Percentiles rank a stretch among this genome's conserved stretches.
Evolutionary conservation across 331 rosid genomes (phyloP).

Genomic region (Quercus lobata): DNA sequence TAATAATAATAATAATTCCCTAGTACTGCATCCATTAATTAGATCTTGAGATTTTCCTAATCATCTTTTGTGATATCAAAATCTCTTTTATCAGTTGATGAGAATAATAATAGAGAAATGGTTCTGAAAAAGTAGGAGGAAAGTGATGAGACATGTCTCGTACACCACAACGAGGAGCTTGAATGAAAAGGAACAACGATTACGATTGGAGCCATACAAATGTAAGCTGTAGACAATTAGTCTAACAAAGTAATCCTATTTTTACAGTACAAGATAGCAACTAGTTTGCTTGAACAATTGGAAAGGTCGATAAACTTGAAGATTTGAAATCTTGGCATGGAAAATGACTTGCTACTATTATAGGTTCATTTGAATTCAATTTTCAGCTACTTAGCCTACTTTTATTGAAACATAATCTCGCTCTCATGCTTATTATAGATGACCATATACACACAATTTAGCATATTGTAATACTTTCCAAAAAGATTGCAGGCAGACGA

Average conservation of each 20-base stretch:
- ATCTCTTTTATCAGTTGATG: not conserved
- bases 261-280: no score
- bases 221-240: no score
- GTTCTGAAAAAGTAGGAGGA: not conserved
- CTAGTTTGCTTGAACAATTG: no score
- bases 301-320: no score
- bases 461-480: not conserved
- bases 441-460: no score
- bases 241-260: no score
- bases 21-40: not conserved
- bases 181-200: not conserved
- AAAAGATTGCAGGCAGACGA: constrained; percentile 20
- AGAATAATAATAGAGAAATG: not conserved
- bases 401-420: not conserved
- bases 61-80: not conserved
- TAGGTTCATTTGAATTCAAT: not conserved
- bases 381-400: not conserved
- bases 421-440: no score
- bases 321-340: not conserved
- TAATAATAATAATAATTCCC: no score
- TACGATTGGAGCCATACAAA: not conserved
- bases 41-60: not conserved
- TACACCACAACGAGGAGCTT: not conserved
- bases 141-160: not conserved
- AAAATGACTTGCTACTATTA: not conserved